These are phyloP conservation scores for Podospora appendiculata DNA, from an alignment of 495 filamentous ascomycete genomes.

Conservation along the genomic window DNA sequence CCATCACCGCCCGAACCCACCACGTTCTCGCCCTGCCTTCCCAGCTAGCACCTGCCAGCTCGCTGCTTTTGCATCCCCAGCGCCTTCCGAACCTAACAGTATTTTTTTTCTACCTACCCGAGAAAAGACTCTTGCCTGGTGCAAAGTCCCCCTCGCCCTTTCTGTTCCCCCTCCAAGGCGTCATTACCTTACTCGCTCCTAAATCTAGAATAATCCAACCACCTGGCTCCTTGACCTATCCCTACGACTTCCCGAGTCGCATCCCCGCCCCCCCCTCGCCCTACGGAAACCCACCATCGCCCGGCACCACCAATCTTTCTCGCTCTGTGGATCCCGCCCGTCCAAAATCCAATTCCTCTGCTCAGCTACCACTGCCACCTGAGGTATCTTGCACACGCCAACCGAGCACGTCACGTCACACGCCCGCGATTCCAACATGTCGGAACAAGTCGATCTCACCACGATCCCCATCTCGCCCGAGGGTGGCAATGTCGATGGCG, in stretches of 20 bases:
- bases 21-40: too few relatives aligned
- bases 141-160: conserved; percentile 18
- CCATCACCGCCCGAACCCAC: neutral
- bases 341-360: neutral
- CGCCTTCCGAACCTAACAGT: neutral
- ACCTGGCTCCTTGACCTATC: neutral
- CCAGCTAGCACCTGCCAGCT: too few relatives aligned
- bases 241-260: neutral
- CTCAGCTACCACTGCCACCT: neutral
- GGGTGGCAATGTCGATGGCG: conserved; percentile 35
- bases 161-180: conserved; percentile 8
- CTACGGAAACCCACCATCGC: too few relatives aligned
- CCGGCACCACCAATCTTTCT: neutral
- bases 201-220: too few relatives aligned
- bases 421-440: conserved; percentile 19
- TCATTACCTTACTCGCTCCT: too few relatives aligned
- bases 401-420: neutral
- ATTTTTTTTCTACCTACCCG: neutral
- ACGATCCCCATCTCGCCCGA: conserved; percentile 70
- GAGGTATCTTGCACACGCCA: neutral
- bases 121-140: conserved; percentile 19
- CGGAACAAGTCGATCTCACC: conserved; percentile 48
- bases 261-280: neutral
- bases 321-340: conserved; percentile 7
- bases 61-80: too few relatives aligned